phyloP scores from a whole-genome alignment of 306 rosid genomes.

The Cicer yamashitae region DNA sequence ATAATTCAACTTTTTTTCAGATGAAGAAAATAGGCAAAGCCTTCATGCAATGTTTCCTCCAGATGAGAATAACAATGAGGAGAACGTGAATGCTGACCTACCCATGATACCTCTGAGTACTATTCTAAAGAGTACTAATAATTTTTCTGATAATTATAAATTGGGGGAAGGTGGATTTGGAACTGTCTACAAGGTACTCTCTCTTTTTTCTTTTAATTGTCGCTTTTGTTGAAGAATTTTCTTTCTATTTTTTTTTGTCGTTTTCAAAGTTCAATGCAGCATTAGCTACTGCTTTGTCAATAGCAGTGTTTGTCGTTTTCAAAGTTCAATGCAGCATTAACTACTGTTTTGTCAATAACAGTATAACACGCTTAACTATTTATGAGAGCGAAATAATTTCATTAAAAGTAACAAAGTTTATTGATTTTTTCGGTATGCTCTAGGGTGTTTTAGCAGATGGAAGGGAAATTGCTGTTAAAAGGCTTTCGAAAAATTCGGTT shows the following conservation, averaged over 20 bases:
- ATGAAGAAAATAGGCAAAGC: slow-evolving; percentile 20
- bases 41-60: slow-evolving; percentile 39
- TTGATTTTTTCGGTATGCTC: neutral
- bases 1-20: slow-evolving; percentile 32
- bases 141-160: slow-evolving; percentile 44
- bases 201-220: too few species aligned
- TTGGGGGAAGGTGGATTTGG: slow-evolving; percentile 61
- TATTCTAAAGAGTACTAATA: slow-evolving; percentile 40
- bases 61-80: slow-evolving; percentile 35
- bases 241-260: too few species aligned
- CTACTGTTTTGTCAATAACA: too few species aligned
- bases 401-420: too few species aligned
- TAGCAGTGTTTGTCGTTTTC: too few species aligned
- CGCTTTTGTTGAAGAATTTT: too few species aligned
- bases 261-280: too few species aligned
- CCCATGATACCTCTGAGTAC: slow-evolving; percentile 49
- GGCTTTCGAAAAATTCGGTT: slow-evolving; percentile 53
- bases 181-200: slow-evolving; percentile 50
- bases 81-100: slow-evolving; percentile 40
- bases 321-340: too few species aligned
- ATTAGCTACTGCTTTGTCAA: too few species aligned
- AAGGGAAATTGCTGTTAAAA: slow-evolving; percentile 50
- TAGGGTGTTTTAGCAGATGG: slow-evolving; percentile 52
- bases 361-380: too few species aligned
- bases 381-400: too few species aligned